Base-by-base conservation (phyloP, 208 protist species). In the Leishmania amazonensis region DNA sequence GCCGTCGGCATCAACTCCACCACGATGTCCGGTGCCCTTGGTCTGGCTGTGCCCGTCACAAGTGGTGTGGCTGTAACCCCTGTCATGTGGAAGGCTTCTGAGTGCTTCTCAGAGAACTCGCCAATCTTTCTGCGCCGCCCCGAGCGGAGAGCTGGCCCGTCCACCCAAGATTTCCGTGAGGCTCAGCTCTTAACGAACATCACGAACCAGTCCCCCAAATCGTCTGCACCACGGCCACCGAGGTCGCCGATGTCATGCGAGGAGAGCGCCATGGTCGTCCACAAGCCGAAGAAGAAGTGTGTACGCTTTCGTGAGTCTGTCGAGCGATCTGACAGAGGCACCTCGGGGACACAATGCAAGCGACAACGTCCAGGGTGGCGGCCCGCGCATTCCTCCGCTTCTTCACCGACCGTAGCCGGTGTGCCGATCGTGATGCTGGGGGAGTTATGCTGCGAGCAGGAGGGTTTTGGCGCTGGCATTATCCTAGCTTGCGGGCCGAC, bases 401-500 rank as follows among this genome's bases (percentile, higher is more conserved):
- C 65, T 53, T 7, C 60, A 0, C 11, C 78, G 40, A 15, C 78
- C 0, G 2, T 51, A 1, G 31, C 74, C 60, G 76, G 78, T 74
- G 72, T 57, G 38, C 73, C 75, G 13, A 71, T n/a, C n/a, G 40
- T 13, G 49, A 54, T 83, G 72, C 62, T 74, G 13, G 40, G 60
- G 4, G 42, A 79, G 24, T 54, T 75, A 75, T 75, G 58, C 8
- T 75, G 51, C 35, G 82, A 91, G 42, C 60, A 89, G 45, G 60
- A 79, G 35, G 91, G 91, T 9, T 76, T 84, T 42, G 81, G 78
- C 2, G 89, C 85, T 38, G 88, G 85, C 51, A 95, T 96, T 53
- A 62, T 85, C 47, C 79, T 96, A 15, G 86, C 93, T 15, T 93
- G 88, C 65, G 93, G 93, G 60, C 91, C 93, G 38, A 96, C 93